Evolutionary conservation across 2,329 filamentous ascomycete species (phyloP), one percentile per base, ranked within the genome.

Genomic region (Penicillium occitanis): DNA sequence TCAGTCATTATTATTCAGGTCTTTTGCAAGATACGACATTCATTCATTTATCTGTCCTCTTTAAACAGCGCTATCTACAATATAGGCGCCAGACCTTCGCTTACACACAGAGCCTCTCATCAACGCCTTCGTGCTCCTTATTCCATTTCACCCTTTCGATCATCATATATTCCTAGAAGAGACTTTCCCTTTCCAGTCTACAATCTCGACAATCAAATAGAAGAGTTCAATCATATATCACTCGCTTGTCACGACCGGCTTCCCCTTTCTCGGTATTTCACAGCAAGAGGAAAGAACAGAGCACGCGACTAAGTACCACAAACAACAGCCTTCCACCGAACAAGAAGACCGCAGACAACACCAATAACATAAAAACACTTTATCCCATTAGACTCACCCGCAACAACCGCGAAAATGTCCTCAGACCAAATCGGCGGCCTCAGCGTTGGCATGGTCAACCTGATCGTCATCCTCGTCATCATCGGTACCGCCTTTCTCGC

Each of bases 391-490:
- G 40, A 0, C 35, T 5, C n/a, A 58, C 1, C 42, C 3, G n/a
- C 8, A 30, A 63, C 40, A 44, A 37, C 53, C 53, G 35, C 44
- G 8, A 66, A 28, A 22, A 66, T 66, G 65, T 44, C 44, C 44
- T 48, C 51, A 0, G 55, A 61, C 37, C 14, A 48, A 25, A 58
- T 63, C 14, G 65, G 51, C 28, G 53, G 64, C 46, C 57, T 66
- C 35, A 63, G 60, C 55, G 22, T 59, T 17, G 65, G 65, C 42
- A 63, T 66, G 65, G 53, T 66, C 61, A 55, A 66, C 19, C 44
- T 66, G 61, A 51, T 66, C 53, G 65, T 66, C 19, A 5, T 66
- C 44, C 46, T 63, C 8, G 65, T 66, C 11, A 60, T 66, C 14
- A 5, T 66, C 10, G 65, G 65, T 17, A 37, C 61, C 14, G 65